These are phyloP conservation scores for Aristolochia californica DNA, from an alignment of 164 flowering plant species.

Conservation along the genomic window DNA sequence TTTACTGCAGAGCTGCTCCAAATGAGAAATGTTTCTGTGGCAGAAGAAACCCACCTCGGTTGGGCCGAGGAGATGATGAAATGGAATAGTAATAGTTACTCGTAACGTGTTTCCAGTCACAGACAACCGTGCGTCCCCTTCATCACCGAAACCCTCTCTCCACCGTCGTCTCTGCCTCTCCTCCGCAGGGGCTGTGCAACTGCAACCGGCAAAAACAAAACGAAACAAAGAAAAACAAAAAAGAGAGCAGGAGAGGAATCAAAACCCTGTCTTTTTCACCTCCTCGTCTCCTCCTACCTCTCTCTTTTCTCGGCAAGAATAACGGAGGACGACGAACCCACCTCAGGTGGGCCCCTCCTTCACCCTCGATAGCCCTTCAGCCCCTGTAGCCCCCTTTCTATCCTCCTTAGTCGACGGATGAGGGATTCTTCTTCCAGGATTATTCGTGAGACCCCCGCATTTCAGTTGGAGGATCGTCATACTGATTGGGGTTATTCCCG, in stretches of 20 bases:
- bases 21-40: no score
- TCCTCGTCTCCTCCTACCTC: not conserved
- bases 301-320: not conserved
- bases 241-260: not conserved
- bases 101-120: not conserved
- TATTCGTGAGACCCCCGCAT: slow-evolving; percentile 5
- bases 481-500: slow-evolving; percentile 22
- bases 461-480: slow-evolving; percentile 11
- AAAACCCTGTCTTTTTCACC: no score
- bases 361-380: not conserved
- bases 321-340: slow-evolving; percentile 2
- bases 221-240: not conserved
- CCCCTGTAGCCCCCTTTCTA: slow-evolving; percentile 2
- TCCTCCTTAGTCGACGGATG: slow-evolving; percentile 1
- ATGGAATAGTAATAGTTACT: not conserved
- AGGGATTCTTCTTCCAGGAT: slow-evolving; percentile 6
- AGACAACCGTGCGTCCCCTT: not conserved
- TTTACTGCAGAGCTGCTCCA: no score
- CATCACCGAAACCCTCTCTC: not conserved
- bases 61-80: not conserved
- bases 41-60: no score
- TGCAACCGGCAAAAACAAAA: not conserved
- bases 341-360: not conserved
- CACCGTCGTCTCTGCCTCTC: not conserved
- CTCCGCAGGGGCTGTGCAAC: not conserved